Conservation (phyloP, 176 grass and related monocot genomes). For the Thalia dealbata region DNA sequence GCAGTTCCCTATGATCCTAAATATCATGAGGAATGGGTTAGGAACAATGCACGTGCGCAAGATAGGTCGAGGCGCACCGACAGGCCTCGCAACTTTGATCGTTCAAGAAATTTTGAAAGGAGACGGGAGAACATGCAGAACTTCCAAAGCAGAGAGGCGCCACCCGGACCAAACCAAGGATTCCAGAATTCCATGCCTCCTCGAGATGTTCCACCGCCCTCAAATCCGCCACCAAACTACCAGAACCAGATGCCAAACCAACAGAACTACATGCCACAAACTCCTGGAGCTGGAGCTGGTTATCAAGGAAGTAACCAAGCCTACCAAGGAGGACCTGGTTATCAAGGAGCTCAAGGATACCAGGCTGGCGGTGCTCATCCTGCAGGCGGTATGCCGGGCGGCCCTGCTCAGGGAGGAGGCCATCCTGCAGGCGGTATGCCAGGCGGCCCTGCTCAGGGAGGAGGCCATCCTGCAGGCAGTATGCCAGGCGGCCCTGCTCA, state of each 20-base stretch:
- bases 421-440: constrained; percentile 21
- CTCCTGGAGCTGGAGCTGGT: constrained; percentile 17
- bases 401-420: background rate
- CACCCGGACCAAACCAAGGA: constrained; percentile 22
- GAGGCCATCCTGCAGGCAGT: constrained; percentile 24
- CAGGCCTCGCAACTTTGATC: constrained; percentile 75
- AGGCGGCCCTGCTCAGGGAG: background rate
- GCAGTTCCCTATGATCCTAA: constrained; percentile 74
- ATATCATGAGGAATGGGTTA: constrained; percentile 85
- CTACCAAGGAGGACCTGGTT: constrained; percentile 8
- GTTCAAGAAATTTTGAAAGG: constrained; percentile 70
- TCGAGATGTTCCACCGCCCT: constrained; percentile 15
- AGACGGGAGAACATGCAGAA: constrained; percentile 77
- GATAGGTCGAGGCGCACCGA: constrained; percentile 62
- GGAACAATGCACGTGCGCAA: constrained; percentile 51
- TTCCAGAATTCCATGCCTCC: constrained; percentile 13
- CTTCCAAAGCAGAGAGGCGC: constrained; percentile 48
- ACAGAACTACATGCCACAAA: constrained; percentile 28
- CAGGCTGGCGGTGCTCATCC: constrained; percentile 26
- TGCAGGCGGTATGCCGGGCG: background rate
- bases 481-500: background rate
- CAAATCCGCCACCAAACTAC: constrained; percentile 22
- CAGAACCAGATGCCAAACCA: constrained; percentile 30
- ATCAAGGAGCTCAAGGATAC: constrained; percentile 13
- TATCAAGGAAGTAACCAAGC: constrained; percentile 38